Evolutionary conservation across 495 filamentous ascomycete species (phyloP).

Genomic region (Talaromyces liani): DNA sequence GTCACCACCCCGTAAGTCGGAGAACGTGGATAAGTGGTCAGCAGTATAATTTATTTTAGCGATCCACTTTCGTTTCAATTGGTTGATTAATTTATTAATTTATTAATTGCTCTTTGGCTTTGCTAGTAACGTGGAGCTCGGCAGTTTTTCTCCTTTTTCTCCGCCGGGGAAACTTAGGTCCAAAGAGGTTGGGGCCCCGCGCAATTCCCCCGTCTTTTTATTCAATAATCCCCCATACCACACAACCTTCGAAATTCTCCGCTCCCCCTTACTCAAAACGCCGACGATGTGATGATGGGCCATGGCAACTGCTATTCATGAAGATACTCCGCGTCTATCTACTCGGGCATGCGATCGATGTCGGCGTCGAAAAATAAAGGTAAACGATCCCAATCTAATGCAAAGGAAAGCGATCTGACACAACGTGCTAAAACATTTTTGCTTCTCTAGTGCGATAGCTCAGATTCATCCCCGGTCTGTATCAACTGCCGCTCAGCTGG

Average conservation of each 20-base stretch:
- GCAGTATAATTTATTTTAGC: neutral
- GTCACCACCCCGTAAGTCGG: neutral
- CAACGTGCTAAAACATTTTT: neutral
- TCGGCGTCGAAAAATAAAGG: slow-evolving; percentile 19
- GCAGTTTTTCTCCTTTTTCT: neutral
- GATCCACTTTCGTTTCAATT: neutral
- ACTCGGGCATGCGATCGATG: slow-evolving; percentile 18
- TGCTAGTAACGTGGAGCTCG: neutral
- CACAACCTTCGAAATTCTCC: neutral
- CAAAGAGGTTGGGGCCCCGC: neutral
- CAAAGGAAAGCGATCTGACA: neutral
- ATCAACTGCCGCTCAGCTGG: slow-evolving; percentile 12
- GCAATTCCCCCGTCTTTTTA: neutral
- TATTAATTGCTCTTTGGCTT: neutral
- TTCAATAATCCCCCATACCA: neutral
- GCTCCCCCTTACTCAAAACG: neutral
- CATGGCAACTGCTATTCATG: neutral
- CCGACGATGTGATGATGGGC: neutral
- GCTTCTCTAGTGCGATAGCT: slow-evolving; percentile 11
- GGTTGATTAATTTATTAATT: neutral
- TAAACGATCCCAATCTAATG: slow-evolving; percentile 4
- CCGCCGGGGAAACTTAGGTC: neutral
- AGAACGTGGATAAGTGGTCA: neutral
- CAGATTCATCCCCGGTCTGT: slow-evolving; percentile 10
- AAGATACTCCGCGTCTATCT: slow-evolving; percentile 6